Evolutionary conservation across 805 yeast genomes (phyloP).

Genomic region (Candida tammaniensis): DNA sequence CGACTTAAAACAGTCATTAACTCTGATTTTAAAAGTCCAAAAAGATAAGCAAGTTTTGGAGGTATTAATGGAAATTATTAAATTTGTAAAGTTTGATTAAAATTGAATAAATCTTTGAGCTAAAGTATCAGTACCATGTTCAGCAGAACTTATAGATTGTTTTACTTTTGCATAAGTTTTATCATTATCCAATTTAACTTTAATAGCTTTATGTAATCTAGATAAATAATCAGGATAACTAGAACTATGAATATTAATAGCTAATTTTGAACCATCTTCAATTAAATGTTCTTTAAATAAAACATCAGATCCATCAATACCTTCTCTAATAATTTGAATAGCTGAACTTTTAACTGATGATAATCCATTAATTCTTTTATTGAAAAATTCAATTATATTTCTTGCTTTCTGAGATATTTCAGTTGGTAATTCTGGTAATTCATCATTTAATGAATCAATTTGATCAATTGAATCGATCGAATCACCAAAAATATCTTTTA

Average conservation of each 20-base stretch:
- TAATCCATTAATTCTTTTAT: slow-evolving; percentile 27
- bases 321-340: slow-evolving; percentile 61
- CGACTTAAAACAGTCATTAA: slow-evolving; percentile 7
- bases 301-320: slow-evolving; percentile 56
- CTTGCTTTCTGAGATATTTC: slow-evolving; percentile 67
- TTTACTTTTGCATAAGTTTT: slow-evolving; percentile 27
- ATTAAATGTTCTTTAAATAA: slow-evolving; percentile 57
- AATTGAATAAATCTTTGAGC: slow-evolving; percentile 41
- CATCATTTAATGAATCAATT: slow-evolving; percentile 49
- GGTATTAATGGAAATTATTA: slow-evolving; percentile 13
- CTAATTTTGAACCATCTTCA: slow-evolving; percentile 61
- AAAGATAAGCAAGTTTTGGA: slow-evolving; percentile 10
- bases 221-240: slow-evolving; percentile 67
- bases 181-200: slow-evolving; percentile 49
- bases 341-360: slow-evolving; percentile 32
- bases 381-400: slow-evolving; percentile 57
- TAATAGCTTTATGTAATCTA: slow-evolving; percentile 63
- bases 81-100: slow-evolving; percentile 11
- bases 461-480: slow-evolving; percentile 42
- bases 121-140: slow-evolving; percentile 31
- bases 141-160: slow-evolving; percentile 25
- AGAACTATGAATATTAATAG: slow-evolving; percentile 30
- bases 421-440: slow-evolving; percentile 69
- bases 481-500: slow-evolving; percentile 73
- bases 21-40: not conserved